Conservation (phyloP, 441 rosid genomes). For the Dalechampia spathulata region DNA sequence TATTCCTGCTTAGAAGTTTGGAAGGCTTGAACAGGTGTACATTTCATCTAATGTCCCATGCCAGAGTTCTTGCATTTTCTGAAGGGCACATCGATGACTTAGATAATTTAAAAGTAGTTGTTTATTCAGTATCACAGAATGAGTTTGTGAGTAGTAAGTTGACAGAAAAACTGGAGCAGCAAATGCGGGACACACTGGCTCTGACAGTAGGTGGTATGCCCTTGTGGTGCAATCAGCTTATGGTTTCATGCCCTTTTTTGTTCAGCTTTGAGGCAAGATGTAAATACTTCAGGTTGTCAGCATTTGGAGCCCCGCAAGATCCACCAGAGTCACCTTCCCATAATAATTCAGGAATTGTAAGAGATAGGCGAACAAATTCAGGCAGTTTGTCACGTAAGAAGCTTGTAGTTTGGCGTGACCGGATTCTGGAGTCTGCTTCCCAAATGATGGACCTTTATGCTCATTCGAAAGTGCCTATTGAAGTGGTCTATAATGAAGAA, state of each 20-base stretch:
- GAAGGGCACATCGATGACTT: conserved; percentile 55
- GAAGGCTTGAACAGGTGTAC: conserved; percentile 64
- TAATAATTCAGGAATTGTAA: conserved; percentile 37
- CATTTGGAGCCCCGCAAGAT: conserved; percentile 57
- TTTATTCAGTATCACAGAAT: conserved; percentile 46
- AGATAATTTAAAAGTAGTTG: conserved; percentile 53
- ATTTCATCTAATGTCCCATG: conserved; percentile 62
- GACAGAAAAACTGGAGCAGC: conserved; percentile 95
- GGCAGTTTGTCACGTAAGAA: conserved; percentile 62
- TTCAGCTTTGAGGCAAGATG: conserved; percentile 82
- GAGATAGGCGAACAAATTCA: conserved; percentile 42
- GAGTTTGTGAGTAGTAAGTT: conserved; percentile 81
- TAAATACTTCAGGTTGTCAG: conserved; percentile 74
- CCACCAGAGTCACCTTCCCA: conserved; percentile 34
- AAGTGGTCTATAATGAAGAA: conserved; percentile 90
- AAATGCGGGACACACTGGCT: conserved; percentile 75
- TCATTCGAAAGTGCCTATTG: conserved; percentile 53
- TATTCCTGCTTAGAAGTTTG: conserved; percentile 74
- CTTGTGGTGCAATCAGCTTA: conserved; percentile 81
- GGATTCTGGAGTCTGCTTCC: conserved; percentile 71
- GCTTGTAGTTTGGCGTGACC: conserved; percentile 67
- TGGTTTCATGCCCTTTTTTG: conserved; percentile 82
- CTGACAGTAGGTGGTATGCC: conserved; percentile 73
- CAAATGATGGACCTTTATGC: conserved; percentile 79
- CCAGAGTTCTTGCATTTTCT: conserved; percentile 56